These are phyloP conservation scores for Microstegium vimineum DNA, from an alignment of 176 grass and related monocot species.

Conservation along the genomic window DNA sequence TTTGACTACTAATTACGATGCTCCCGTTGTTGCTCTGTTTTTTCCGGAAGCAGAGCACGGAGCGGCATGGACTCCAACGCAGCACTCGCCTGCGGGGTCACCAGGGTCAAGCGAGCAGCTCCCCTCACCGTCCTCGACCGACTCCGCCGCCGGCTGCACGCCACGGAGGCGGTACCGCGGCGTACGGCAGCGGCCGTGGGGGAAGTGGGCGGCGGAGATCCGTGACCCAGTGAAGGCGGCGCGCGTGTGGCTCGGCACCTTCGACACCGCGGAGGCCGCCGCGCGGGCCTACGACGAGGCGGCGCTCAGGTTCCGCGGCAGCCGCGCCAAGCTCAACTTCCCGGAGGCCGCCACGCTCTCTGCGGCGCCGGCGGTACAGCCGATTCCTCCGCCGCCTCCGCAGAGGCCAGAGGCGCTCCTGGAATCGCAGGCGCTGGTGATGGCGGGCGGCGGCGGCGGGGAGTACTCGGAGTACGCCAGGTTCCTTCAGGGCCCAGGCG, in stretches of 20 bases:
- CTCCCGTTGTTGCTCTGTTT: neutral
- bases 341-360: slow-evolving; percentile 25
- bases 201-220: slow-evolving; percentile 87
- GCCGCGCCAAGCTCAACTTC: slow-evolving; percentile 81
- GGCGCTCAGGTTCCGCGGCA: slow-evolving; percentile 51
- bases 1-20: neutral
- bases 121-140: slow-evolving; percentile 14
- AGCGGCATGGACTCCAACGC: neutral
- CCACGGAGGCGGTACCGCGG: slow-evolving; percentile 46
- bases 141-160: neutral
- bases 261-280: slow-evolving; percentile 66
- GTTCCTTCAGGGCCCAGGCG: slow-evolving; percentile 18
- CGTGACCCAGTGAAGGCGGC: slow-evolving; percentile 63
- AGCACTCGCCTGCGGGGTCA: neutral
- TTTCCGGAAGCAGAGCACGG: neutral
- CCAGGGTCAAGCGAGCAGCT: neutral
- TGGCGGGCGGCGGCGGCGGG: neutral
- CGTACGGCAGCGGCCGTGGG: slow-evolving; percentile 77
- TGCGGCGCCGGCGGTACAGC: no score
- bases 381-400: neutral
- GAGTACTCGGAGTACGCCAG: slow-evolving; percentile 43
- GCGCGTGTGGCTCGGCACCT: slow-evolving; percentile 85
- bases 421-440: neutral
- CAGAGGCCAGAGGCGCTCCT: neutral
- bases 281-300: slow-evolving; percentile 71